Base-by-base conservation (phyloP, 2,329 filamentous ascomycete genomes). In the Epichloe baconii region DNA sequence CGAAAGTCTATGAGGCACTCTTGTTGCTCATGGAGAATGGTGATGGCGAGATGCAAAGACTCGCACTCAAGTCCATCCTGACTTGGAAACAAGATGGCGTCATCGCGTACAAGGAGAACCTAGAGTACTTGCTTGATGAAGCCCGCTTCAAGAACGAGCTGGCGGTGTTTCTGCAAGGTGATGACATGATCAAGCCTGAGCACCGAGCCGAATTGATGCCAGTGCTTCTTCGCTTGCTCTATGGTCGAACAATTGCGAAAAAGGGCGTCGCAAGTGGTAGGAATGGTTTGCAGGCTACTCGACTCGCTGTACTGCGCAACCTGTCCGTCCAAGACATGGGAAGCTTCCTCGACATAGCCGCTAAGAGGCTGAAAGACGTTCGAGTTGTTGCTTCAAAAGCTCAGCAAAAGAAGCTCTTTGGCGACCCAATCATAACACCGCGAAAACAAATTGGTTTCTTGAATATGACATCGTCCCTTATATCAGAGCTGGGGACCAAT, bases 121-220 rank as follows among this genome's bases (percentile, higher is more conserved):
- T 98, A 23, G 77, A 88, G 55, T 90, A 88, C 59, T 74, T 98
- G 2, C 77, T 97, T 8, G 93, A 98, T 57, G 93, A 97, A 55
- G 83, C 86, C 23, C 80, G 87, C 47, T 95, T 97, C 69, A 88
- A 89, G 62, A 93, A 97, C 61, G 91, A 97, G 64, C 76, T 98
- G n/a, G 85, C 88, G 0, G 81, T 93, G 4, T 85, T 98, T 56
- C 77, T 98, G 49, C 85, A 88, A 61, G 79, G 85, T 15, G 83
- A 86, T 17, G 82, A 82, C 52, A 69, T 83, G 50, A 85, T 96
- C 56, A 82, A 83, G 57, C 71, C 82, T 6, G 79, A 85, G 48
- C 88, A 98, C 62, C 80, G 85, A 8, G 61, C 71, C 3, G 78
- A 81, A 44, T 68, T 96, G 37, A 87, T 97, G 75, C 91, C 93